Evolutionary conservation across 345 rosid genomes (phyloP).

Genomic region (Eucalyptus marginata): DNA sequence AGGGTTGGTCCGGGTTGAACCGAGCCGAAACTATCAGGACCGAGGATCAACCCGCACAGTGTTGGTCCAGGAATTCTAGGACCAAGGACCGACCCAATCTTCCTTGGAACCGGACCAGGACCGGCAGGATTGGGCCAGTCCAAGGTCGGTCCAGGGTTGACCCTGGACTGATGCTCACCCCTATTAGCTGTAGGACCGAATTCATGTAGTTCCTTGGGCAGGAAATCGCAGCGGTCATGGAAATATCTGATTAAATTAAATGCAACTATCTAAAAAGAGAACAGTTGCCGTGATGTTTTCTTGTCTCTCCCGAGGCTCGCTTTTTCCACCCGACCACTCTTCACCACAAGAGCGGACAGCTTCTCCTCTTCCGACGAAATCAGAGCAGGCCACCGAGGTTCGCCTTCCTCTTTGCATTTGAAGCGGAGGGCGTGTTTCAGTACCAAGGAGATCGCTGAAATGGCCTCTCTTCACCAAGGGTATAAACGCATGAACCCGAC

Average conservation of each 20-base stretch:
- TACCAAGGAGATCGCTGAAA: background rate
- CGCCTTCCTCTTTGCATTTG: background rate
- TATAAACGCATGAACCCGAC: background rate
- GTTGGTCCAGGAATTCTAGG: no score
- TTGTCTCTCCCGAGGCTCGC: background rate
- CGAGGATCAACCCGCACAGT: no score
- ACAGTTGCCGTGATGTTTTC: background rate
- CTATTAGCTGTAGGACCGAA: background rate
- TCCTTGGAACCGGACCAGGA: no score
- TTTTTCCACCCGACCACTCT: background rate
- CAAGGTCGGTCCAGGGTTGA: no score
- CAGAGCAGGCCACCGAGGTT: background rate
- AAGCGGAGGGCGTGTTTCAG: background rate
- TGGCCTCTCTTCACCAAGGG: background rate
- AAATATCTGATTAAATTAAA: background rate
- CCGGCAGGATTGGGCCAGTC: no score
- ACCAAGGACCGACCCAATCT: no score
- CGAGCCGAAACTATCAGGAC: no score
- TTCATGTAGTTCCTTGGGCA: background rate
- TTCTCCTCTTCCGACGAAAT: background rate
- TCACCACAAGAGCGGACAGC: background rate
- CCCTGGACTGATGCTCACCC: no score
- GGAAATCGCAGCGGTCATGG: background rate
- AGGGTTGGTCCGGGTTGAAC: no score
- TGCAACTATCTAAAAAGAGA: background rate